Evolutionary conservation across 148 eudicot genomes (phyloP).

Genomic region (Nyssa sinensis): DNA sequence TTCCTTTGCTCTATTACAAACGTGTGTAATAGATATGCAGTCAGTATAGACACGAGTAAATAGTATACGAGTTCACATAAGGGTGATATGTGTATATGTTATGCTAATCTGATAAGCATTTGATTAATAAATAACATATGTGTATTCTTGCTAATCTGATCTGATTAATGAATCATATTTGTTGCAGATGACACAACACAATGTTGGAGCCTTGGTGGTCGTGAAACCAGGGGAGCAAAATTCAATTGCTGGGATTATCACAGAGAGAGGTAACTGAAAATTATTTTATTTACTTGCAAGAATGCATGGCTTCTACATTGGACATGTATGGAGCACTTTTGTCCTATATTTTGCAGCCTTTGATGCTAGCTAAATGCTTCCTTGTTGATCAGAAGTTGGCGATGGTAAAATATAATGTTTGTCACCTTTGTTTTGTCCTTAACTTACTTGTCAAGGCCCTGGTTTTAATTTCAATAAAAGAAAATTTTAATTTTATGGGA

Average conservation of each 20-base stretch:
- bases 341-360: background rate
- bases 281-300: background rate
- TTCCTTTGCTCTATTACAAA: background rate
- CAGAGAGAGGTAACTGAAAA: conserved; percentile 76
- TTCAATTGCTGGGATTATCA: conserved; percentile 90
- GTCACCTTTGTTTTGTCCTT: background rate
- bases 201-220: conserved; percentile 97
- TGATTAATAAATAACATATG: background rate
- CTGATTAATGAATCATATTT: background rate
- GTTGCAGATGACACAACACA: conserved; percentile 95
- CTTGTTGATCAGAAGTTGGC: background rate
- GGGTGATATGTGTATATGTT: background rate
- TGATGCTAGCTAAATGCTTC: background rate
- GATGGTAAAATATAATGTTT: background rate
- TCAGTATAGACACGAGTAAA: too few relatives aligned
- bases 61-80: background rate
- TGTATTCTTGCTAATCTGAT: background rate
- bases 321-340: background rate
- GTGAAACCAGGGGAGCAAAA: conserved; percentile 85
- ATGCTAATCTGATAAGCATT: too few relatives aligned
- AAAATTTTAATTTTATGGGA: background rate
- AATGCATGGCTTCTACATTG: background rate
- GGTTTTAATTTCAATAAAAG: background rate
- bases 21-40: too few relatives aligned
- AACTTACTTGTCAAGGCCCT: background rate